Evolutionary conservation across 2,329 filamentous ascomycete species (phyloP), one percentile per base, ranked within the genome.

Genomic region (Aspergillus novofumigatus): DNA sequence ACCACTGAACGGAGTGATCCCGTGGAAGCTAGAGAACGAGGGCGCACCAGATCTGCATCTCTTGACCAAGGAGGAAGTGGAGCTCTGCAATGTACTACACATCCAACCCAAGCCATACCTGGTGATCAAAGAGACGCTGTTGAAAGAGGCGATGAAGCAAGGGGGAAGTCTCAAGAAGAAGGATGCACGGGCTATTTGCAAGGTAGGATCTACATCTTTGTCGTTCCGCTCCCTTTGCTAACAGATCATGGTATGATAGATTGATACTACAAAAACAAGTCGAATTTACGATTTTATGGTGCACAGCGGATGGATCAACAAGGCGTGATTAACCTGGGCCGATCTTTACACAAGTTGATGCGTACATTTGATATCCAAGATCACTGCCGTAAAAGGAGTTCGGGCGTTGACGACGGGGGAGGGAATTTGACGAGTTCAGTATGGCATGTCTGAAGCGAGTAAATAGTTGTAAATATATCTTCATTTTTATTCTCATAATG

Each of bases 271-370:
- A 62, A 97, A 97, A 73, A 88, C 90, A 0, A 87, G 89, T 20
- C 83, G 91, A 63, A 86, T 97, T 57, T 97, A 93, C 75, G 94
- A 97, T 73, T 97, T 97, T 72, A 92, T 97, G 77, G 90, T 96
- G 61, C 90, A 92, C 70, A 87, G 87, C 55, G 94, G 93, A 2
- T 97, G 93, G 92, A 87, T 97, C 59, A 89, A 87, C 32, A 94
- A 95, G 78, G 89, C 87, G 26, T 95, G 74, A 59, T 49, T 38
- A 38, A 14, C 17, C 35, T 28, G 51, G 54, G 4, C 44, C n/a
- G 38, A 44, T 38, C 28, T 49, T 42, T 54, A 49, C 20, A 32
- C n/a, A n/a, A 49, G 54, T 47, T 32, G 26, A 55, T 51, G 28
- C 23, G n/a, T 52, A 49, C 17, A 25, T 14, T 60, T 59, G 59